Evolutionary conservation across 164 flowering plant genomes (phyloP).

Genomic region (Brasenia schreberi): DNA sequence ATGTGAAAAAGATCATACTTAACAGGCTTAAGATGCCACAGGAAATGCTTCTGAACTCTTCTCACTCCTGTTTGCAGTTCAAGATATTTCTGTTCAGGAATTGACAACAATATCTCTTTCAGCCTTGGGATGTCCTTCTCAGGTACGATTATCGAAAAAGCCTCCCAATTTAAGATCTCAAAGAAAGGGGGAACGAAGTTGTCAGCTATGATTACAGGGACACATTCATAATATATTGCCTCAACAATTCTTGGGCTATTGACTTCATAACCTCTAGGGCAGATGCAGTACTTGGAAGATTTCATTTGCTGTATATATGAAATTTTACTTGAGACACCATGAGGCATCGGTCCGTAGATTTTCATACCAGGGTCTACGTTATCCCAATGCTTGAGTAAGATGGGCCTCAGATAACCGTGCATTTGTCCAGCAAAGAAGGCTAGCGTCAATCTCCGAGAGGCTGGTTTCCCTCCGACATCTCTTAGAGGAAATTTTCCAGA

Average conservation of each 20-base stretch:
- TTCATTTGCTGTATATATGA: constrained; percentile 5
- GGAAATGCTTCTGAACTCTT: constrained; percentile 7
- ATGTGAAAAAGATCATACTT: constrained; percentile 10
- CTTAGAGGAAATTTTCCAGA: not conserved
- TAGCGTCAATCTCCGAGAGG: constrained; percentile 3
- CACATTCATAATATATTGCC: constrained; percentile 7
- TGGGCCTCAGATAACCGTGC: constrained; percentile 4
- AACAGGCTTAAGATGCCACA: constrained; percentile 7
- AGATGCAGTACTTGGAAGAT: constrained; percentile 8
- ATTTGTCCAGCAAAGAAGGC: constrained; percentile 10
- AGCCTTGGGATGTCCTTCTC: constrained; percentile 7
- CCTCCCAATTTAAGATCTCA: constrained; percentile 6
- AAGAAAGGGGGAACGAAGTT: constrained; percentile 8
- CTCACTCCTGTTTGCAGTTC: constrained; percentile 4
- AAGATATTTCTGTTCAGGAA: constrained; percentile 5
- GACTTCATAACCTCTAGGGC: constrained; percentile 8
- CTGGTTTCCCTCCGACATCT: constrained; percentile 6
- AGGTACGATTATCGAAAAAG: constrained; percentile 2
- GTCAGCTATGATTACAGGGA: constrained; percentile 9
- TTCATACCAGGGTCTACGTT: constrained; percentile 9
- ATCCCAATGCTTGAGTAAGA: constrained; percentile 5
- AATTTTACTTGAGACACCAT: not conserved
- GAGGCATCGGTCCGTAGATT: constrained; percentile 5
- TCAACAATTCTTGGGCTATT: constrained; percentile 6
- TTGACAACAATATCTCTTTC: constrained; percentile 7